Percentiles rank a stretch among this genome's conserved stretches.
Conservation (phyloP, 345 rosid genomes). For the Citrus trifoliata region DNA sequence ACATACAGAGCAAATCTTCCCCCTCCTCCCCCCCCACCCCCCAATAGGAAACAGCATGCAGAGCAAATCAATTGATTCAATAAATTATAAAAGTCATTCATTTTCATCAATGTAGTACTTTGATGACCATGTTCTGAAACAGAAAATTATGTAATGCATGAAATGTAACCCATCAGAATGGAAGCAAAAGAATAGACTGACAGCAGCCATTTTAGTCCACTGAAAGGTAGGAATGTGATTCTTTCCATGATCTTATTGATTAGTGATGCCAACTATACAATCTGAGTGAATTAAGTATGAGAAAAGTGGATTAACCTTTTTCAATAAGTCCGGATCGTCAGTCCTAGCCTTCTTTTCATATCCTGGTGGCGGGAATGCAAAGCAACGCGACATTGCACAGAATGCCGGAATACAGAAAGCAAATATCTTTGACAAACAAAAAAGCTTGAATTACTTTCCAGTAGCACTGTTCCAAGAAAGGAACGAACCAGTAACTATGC, state of each 20-base stretch:
- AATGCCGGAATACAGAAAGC: conserved; percentile 21
- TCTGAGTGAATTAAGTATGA: conserved; percentile 3
- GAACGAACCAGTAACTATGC: conserved; percentile 47
- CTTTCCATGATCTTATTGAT: too few species aligned
- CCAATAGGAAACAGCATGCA: not conserved
- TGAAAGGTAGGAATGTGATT: too few species aligned
- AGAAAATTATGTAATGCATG: not conserved
- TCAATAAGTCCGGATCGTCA: conserved; percentile 50
- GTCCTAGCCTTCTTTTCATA: conserved; percentile 76
- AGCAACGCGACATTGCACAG: conserved; percentile 97
- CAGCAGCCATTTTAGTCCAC: too few species aligned
- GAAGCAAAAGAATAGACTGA: not conserved
- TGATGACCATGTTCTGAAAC: not conserved
- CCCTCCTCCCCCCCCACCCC: too few species aligned
- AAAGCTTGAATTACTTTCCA: conserved; percentile 37
- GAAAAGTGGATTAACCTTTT: conserved; percentile 55
- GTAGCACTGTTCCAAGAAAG: conserved; percentile 44
- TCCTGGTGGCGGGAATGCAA: conserved; percentile 98
- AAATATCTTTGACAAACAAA: conserved; percentile 24
- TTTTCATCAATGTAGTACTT: not conserved
- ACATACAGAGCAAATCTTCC: not conserved
- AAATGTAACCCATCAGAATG: not conserved
- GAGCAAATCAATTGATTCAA: not conserved
- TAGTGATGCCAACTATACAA: not conserved
- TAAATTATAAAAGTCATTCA: not conserved